These are phyloP conservation scores for Vaccinium macrocarpon DNA, from an alignment of 148 eudicot species.

Conservation along the genomic window DNA sequence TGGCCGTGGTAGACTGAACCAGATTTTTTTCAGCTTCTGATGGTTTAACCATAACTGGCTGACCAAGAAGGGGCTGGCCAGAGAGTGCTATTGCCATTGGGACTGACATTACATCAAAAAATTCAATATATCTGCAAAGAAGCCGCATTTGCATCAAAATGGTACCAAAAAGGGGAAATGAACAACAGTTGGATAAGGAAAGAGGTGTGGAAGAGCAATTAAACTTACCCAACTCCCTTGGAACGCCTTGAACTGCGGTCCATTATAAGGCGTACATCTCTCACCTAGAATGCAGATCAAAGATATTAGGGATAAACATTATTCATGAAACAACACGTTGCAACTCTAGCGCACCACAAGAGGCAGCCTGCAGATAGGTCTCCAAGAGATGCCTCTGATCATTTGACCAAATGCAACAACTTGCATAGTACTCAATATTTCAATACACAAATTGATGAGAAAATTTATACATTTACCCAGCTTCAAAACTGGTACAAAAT, in stretches of 20 bases:
- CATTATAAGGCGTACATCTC: constrained; percentile 90
- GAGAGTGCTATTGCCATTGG: constrained; percentile 97
- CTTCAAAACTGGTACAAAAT: neutral
- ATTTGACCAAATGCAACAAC: neutral
- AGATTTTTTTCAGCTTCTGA: constrained; percentile 97
- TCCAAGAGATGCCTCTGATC: neutral
- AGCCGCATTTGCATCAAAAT: neutral
- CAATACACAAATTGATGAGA: neutral
- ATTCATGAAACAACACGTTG: neutral
- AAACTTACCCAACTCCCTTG: constrained; percentile 82
- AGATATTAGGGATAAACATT: neutral
- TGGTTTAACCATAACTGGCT: constrained; percentile 94
- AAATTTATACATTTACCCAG: neutral
- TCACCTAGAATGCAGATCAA: constrained; percentile 48
- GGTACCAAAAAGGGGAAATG: neutral
- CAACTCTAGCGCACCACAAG: constrained; percentile 1
- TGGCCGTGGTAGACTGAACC: constrained; percentile 64
- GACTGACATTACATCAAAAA: constrained; percentile 87
- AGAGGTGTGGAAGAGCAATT: neutral
- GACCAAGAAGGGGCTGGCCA: constrained; percentile 86
- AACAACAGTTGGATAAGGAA: constrained; percentile 3
- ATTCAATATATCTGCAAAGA: constrained; percentile 74
- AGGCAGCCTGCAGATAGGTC: neutral
- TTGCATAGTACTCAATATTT: neutral
- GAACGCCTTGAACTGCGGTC: constrained; percentile 85